These are phyloP conservation scores for Russula sp. DNA, from an alignment of 768 basidiomycete species.

Conservation along the genomic window DNA sequence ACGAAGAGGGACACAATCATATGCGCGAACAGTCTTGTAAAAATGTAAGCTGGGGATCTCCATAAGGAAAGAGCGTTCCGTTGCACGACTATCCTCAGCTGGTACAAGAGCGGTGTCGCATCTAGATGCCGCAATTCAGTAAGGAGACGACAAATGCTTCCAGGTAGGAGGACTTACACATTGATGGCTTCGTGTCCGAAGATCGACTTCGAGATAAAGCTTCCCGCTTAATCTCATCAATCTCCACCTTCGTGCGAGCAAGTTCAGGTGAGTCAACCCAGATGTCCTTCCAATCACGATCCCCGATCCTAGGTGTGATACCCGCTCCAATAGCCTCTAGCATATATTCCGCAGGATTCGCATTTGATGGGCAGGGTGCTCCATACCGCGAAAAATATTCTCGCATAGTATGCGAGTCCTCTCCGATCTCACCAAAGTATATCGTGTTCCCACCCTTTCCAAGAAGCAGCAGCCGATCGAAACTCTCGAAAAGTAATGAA, in stretches of 20 bases:
- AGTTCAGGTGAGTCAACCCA: slow-evolving; percentile 73
- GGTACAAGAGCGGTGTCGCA: slow-evolving; percentile 59
- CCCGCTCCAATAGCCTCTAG: slow-evolving; percentile 85
- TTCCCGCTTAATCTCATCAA: slow-evolving; percentile 35
- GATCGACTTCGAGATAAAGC: neutral
- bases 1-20: slow-evolving; percentile 62
- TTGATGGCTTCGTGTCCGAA: neutral
- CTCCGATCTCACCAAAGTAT: slow-evolving; percentile 86
- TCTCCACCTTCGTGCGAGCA: slow-evolving; percentile 30
- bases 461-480: slow-evolving; percentile 65
- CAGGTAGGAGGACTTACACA: slow-evolving; percentile 2
- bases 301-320: slow-evolving; percentile 60
- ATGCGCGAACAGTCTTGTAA: slow-evolving; percentile 73
- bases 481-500: slow-evolving; percentile 79
- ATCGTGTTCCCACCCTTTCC: slow-evolving; percentile 84
- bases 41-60: slow-evolving; percentile 82
- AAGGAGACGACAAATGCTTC: neutral
- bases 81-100: slow-evolving; percentile 60
- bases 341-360: slow-evolving; percentile 76
- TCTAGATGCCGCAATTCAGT: slow-evolving; percentile 39
- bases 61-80: slow-evolving; percentile 70
- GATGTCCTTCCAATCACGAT: slow-evolving; percentile 81
- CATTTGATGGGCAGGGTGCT: slow-evolving; percentile 64
- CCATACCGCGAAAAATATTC: slow-evolving; percentile 75
- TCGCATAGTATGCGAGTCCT: slow-evolving; percentile 60